Base-by-base conservation (phyloP, 768 basidiomycete species). In the Lactarius trivialis region DNA sequence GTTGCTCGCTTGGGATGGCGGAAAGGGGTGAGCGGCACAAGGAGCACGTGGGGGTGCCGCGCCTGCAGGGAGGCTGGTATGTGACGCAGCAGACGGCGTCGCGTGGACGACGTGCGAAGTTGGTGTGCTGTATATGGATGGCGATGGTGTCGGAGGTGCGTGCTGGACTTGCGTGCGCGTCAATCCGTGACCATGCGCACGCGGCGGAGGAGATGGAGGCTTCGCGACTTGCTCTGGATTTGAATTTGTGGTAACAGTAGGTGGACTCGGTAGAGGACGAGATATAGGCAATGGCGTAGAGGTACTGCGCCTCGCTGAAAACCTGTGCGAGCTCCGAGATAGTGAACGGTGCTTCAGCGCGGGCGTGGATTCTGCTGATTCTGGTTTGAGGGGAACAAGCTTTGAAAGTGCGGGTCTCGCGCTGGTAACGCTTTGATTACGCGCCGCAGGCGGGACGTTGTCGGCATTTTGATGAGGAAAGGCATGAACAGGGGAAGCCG, bases 221-320 rank as follows among this genome's bases (percentile, higher is more conserved):
- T 37, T 63, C 6, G 51, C 14, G 24, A 61, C 48, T n/a, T 55
- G 60, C 11, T 63, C 60, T 45, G 60, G 30, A 15, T 53, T 43
- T 36, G 63, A 11, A 14, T 56, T 43, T 24, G 21, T 43, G 19
- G 63, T 64, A 17, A 64, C n/a, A 43, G 49, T 30, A 11, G 64
- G 64, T 3, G 64, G 61, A 43, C 53, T 63, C 1, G 64, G 64
- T 6, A 65, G 60, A 26, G 65, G 65, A 36, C 65, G 65, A 4
- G 64, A 53, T 28, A 63, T 39, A 9, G 61, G 64, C 6, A 63
- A 19, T 4, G 64, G 61, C 4, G 61, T 58, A 5, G 64, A 65
- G 21, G 56, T 24, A 33, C 64, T 65, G 33, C 64, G 61, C 30
- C 56, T 17, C 17, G 61, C 15, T 7, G 7, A 41, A 28, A 21